These are phyloP conservation scores for Halteria grandinella DNA, from an alignment of 73 alveolate genomes.

Conservation along the genomic window DNA sequence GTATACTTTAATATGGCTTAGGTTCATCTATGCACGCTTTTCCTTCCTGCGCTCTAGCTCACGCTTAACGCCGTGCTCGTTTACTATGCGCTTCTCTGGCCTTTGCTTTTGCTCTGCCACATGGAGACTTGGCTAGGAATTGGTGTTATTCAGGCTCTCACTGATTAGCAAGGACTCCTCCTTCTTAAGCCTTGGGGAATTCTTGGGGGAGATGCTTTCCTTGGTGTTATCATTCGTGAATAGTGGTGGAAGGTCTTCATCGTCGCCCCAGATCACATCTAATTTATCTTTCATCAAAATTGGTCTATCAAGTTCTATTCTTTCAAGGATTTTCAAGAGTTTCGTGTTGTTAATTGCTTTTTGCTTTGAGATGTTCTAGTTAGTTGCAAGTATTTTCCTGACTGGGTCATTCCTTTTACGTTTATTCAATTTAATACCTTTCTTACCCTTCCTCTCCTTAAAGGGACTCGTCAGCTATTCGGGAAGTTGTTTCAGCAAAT, in stretches of 20 bases:
- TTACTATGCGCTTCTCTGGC: neutral
- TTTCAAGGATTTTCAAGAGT: slow-evolving; percentile 28
- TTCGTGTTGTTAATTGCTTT: slow-evolving; percentile 25
- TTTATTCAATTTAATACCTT: no score
- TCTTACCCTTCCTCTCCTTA: no score
- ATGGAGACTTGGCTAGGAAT: no score
- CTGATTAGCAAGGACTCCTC: no score
- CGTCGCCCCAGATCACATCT: slow-evolving; percentile 43
- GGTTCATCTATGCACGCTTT: neutral
- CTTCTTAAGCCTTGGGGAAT: no score
- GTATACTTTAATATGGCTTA: neutral
- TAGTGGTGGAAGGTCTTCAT: no score
- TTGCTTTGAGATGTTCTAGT: neutral
- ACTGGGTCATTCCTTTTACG: slow-evolving; percentile 53
- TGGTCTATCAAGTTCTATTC: slow-evolving; percentile 59
- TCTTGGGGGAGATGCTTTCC: no score
- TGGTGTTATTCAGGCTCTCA: no score
- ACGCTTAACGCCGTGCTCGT: slow-evolving; percentile 12
- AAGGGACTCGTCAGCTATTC: no score
- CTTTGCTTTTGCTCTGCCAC: no score
- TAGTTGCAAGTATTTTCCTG: slow-evolving; percentile 12
- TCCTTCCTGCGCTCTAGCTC: slow-evolving; percentile 28
- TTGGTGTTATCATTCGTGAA: no score
- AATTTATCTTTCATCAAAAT: slow-evolving; percentile 55
- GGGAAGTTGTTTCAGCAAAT: no score